Conservation (phyloP, 331 rosid genomes). For the Acacia concinna region DNA sequence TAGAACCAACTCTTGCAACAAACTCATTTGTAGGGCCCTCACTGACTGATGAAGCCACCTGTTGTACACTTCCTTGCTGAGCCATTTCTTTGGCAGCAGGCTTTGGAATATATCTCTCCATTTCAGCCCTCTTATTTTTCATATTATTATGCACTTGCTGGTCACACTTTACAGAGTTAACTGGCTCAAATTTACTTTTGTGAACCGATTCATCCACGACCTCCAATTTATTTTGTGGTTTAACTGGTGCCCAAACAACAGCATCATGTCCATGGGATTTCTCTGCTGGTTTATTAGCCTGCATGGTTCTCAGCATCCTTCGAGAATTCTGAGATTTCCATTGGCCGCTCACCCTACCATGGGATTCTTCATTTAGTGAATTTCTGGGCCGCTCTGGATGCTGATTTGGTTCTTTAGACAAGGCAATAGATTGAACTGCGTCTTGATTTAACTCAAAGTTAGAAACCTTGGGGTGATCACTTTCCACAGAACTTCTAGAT, state of each 20-base stretch:
- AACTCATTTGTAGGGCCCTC: conserved; percentile 46
- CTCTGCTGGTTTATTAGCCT: conserved; percentile 58
- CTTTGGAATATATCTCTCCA: conserved; percentile 93
- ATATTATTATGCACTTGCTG: conserved; percentile 59
- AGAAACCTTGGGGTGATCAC: conserved; percentile 51
- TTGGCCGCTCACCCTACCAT: conserved; percentile 60
- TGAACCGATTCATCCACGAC: conserved; percentile 49
- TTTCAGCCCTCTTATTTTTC: conserved; percentile 90
- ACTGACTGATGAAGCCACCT: conserved; percentile 38
- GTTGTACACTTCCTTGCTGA: conserved; percentile 71
- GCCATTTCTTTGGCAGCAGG: conserved; percentile 97
- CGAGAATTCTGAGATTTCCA: conserved; percentile 76
- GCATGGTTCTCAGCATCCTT: conserved; percentile 67
- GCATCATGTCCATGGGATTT: conserved; percentile 64
- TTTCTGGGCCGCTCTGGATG: conserved; percentile 45
- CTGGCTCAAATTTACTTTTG: conserved; percentile 47
- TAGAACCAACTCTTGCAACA: conserved; percentile 47
- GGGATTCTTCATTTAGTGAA: conserved; percentile 58
- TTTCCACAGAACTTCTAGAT: conserved; percentile 46
- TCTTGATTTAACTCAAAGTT: conserved; percentile 51
- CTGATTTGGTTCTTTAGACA: conserved; percentile 49
- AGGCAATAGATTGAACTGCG: conserved; percentile 37
- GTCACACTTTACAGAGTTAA: conserved; percentile 51
- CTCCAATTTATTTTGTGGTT: conserved; percentile 63
- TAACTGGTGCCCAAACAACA: conserved; percentile 94